Base-by-base conservation (phyloP, 2,329 filamentous ascomycete species). In the Trichoderma endophyticum region DNA sequence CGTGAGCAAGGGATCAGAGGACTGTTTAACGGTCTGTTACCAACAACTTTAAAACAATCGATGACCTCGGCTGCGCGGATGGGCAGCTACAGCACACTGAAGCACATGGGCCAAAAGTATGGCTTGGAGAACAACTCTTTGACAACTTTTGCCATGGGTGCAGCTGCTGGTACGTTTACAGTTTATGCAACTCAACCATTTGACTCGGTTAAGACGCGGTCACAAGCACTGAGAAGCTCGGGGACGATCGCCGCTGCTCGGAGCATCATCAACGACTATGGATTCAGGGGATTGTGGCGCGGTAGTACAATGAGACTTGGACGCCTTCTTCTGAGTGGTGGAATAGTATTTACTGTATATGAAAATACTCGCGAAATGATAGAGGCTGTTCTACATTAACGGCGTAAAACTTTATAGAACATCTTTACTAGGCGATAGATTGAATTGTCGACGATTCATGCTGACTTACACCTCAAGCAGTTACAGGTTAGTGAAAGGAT, bases 391-490 rank as follows among this genome's bases (percentile, higher is more conserved):
- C 18, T 36, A 36, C 34, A 6, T 36, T 11, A 48, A 48, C 18
- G 5, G 43, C 43, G 88, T 91, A 87, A 84, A 8, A 18, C 14
- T 39, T 8, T 8, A 18, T 18, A 39, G 15, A 39, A 18, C 36
- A 39, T 18, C 1, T 0, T 39, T 39, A 39, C 15, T 3, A 39
- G 6, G 36, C 15, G 36, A 39, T 39, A 8, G 36, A 1, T 7
- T 8, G 3, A 18, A 39, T 39, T 39, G 6, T 18, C 36, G 15
- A 4, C 2, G 15, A 18, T 39, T 39, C 15, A 39, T 39, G 36
- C 15, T 8, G 36, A 7, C 36, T 39, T 39, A 39, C 36, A 39
- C 36, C 32, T 5, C 32, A 39, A 4, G 36, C 15, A 39, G 36
- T 18, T 39, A 39, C 6, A 39, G 36, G 21, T 21, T 21, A 21